These are phyloP conservation scores for Syncephalastrum racemosum DNA, from an alignment of 371 early-diverging fungal genomes.

Conservation along the genomic window DNA sequence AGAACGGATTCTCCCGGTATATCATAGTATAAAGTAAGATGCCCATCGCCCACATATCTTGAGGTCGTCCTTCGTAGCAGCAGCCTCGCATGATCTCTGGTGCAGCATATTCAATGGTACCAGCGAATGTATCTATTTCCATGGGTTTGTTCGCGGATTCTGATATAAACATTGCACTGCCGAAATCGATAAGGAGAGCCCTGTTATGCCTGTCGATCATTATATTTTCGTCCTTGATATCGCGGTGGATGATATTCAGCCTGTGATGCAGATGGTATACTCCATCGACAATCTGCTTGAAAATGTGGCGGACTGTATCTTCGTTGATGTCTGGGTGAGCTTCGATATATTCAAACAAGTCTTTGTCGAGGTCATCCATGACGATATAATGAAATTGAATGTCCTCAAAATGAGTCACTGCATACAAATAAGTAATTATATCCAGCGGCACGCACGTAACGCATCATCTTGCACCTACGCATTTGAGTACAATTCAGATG, in stretches of 20 bases:
- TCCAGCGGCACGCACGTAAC: too few relatives aligned
- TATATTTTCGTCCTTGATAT: slow-evolving; percentile 73
- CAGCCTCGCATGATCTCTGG: slow-evolving; percentile 67
- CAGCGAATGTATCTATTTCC: slow-evolving; percentile 66
- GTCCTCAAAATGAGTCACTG: slow-evolving; percentile 52
- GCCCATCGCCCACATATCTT: slow-evolving; percentile 83
- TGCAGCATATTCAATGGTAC: slow-evolving; percentile 70
- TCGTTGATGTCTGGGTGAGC: slow-evolving; percentile 51
- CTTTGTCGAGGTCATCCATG: slow-evolving; percentile 62
- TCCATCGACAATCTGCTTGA: slow-evolving; percentile 57
- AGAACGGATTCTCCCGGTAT: slow-evolving; percentile 70
- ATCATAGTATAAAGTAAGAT: slow-evolving; percentile 76
- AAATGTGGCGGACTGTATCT: slow-evolving; percentile 51
- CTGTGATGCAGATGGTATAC: slow-evolving; percentile 61
- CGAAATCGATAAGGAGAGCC: slow-evolving; percentile 69
- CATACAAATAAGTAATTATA: too few relatives aligned
- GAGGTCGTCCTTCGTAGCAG: slow-evolving; percentile 65
- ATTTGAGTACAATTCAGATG: too few relatives aligned
- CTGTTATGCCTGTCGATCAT: slow-evolving; percentile 53
- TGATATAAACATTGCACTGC: slow-evolving; percentile 58
- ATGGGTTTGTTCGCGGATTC: slow-evolving; percentile 32
- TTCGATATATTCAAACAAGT: slow-evolving; percentile 74
- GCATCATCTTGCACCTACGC: too few relatives aligned
- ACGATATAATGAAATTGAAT: slow-evolving; percentile 62
- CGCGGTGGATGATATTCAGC: slow-evolving; percentile 71